Evolutionary conservation across 805 yeast species (phyloP).

Genomic region (Hanseniaspora clermontiae): DNA sequence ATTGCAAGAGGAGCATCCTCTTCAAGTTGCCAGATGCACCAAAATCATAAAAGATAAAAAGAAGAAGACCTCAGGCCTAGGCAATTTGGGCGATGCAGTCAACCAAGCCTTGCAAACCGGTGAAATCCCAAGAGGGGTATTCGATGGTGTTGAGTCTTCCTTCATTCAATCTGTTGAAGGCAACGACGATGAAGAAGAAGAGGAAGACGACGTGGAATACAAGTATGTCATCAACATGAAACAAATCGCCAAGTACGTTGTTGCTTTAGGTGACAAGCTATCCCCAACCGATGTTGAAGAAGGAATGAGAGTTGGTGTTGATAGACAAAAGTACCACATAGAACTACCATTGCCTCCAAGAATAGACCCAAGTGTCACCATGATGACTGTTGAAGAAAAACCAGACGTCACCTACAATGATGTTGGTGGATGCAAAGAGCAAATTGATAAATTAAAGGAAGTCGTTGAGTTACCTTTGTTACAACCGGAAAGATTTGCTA

Average conservation of each 20-base stretch:
- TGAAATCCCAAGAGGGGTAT: constrained; percentile 15
- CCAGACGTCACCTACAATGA: constrained; percentile 98
- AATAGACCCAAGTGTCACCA: constrained; percentile 94
- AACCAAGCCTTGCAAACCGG: constrained; percentile 5
- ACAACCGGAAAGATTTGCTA: constrained; percentile 93
- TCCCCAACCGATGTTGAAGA: constrained; percentile 98
- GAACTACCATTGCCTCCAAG: constrained; percentile 95
- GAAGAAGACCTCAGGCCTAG: constrained; percentile 8
- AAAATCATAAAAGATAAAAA: constrained; percentile 64
- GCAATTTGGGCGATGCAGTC: constrained; percentile 19
- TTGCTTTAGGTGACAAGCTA: constrained; percentile 89
- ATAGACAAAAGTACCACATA: constrained; percentile 90
- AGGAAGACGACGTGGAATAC: constrained; percentile 61
- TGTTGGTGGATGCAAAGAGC: constrained; percentile 97
- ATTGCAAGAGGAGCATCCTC: constrained; percentile 84
- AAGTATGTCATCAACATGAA: constrained; percentile 93
- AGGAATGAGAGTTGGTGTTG: constrained; percentile 99
- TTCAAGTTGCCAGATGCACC: constrained; percentile 97
- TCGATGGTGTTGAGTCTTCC: constrained; percentile 8
- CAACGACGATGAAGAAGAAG: constrained; percentile 14
- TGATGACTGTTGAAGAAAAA: constrained; percentile 99
- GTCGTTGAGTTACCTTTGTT: constrained; percentile 89
- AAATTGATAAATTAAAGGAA: constrained; percentile 89
- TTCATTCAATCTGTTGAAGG: constrained; percentile 13
- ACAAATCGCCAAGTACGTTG: constrained; percentile 96